phyloP scores from a whole-genome alignment of 148 eudicot genomes.

The Persicaria maculosa region DNA sequence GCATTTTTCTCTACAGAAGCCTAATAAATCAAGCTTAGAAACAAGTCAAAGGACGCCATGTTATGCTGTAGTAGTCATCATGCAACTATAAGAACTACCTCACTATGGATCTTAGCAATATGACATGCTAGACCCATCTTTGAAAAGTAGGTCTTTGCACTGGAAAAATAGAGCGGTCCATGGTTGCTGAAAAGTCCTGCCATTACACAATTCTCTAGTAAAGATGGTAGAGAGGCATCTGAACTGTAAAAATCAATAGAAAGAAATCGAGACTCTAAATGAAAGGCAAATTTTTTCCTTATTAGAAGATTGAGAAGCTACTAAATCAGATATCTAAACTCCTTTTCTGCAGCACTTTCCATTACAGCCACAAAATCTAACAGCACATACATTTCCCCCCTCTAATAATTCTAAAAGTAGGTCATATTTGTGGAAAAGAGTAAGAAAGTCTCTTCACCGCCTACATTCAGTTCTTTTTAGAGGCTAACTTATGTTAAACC shows the following conservation, averaged over 20 bases:
- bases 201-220: constrained; percentile 3
- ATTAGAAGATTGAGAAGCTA: not conserved
- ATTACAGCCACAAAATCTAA: not conserved
- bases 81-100: constrained; percentile 40
- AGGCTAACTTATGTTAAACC: not conserved
- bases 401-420: not conserved
- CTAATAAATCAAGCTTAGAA: constrained; percentile 26
- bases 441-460: not conserved
- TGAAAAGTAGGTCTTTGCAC: constrained; percentile 68
- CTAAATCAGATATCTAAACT: not conserved
- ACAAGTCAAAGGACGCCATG: not conserved
- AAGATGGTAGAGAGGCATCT: not conserved
- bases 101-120: constrained; percentile 98
- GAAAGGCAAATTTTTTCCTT: not conserved
- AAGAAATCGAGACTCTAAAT: not conserved
- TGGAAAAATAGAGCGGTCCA: constrained; percentile 84
- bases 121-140: constrained; percentile 95
- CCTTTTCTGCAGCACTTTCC: not conserved
- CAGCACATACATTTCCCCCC: not conserved
- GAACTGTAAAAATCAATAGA: not conserved
- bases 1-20: constrained; percentile 96
- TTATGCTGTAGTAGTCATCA: constrained; percentile 3
- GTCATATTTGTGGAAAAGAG: not conserved
- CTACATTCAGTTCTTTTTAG: not conserved
- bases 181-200: constrained; percentile 98